Conservation (phyloP, 2,329 filamentous ascomycete genomes). For the Albifimbria verrucaria region DNA sequence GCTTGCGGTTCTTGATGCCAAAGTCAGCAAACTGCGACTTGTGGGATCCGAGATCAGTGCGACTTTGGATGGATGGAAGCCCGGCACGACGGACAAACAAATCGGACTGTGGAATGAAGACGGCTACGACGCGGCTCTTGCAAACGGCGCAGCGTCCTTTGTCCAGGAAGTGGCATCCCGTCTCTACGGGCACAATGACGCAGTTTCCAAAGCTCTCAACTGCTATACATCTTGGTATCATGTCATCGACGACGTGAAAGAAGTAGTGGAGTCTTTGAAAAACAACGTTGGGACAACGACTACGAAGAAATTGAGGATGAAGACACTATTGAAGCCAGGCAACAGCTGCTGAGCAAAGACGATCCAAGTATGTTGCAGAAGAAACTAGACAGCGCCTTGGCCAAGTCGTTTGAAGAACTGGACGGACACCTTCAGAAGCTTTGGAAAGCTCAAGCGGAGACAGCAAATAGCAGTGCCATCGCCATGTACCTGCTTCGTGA, state of each 20-base stretch:
- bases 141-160: slow-evolving; percentile 63
- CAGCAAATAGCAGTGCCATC: slow-evolving; percentile 46
- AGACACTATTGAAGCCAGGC: slow-evolving; percentile 62
- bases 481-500: slow-evolving; percentile 69
- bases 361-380: slow-evolving; percentile 64
- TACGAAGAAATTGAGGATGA: slow-evolving; percentile 73
- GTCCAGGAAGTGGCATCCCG: slow-evolving; percentile 66
- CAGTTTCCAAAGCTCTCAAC: slow-evolving; percentile 58
- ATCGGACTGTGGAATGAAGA: slow-evolving; percentile 65
- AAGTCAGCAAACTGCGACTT: slow-evolving; percentile 61
- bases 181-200: slow-evolving; percentile 68
- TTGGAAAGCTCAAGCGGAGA: slow-evolving; percentile 43
- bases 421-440: slow-evolving; percentile 51
- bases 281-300: slow-evolving; percentile 73
- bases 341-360: slow-evolving; percentile 66
- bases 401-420: slow-evolving; percentile 55
- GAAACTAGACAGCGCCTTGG: slow-evolving; percentile 53
- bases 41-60: slow-evolving; percentile 64
- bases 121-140: slow-evolving; percentile 62
- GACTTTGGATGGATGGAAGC: slow-evolving; percentile 58
- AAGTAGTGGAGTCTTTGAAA: slow-evolving; percentile 63
- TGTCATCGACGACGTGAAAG: slow-evolving; percentile 65
- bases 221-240: slow-evolving; percentile 70
- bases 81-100: slow-evolving; percentile 46
- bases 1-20: slow-evolving; percentile 57